Conservation (phyloP, 139 green algal species). For the Picochlorum sp. region DNA sequence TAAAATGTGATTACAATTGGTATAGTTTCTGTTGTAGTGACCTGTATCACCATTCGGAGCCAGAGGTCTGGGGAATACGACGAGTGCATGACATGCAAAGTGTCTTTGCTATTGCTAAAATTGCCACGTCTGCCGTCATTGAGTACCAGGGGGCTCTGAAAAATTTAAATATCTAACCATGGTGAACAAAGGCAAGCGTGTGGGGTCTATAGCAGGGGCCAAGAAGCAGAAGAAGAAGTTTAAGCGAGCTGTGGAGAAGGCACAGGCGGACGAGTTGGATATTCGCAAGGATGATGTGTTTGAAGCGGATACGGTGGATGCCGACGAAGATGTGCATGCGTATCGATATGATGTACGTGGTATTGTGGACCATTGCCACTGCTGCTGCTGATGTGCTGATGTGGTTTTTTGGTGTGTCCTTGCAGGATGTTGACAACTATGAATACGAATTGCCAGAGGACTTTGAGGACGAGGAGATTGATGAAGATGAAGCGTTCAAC, state of each 20-base stretch:
- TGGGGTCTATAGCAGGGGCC: no score
- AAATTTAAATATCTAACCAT: not conserved
- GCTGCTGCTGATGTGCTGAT: not conserved
- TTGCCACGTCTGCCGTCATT: no score
- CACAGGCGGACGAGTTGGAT: not conserved
- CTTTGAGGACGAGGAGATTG: conserved; percentile 95
- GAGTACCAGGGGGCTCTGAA: no score
- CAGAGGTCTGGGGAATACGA: not conserved
- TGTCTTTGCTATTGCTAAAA: no score
- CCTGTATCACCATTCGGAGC: not conserved
- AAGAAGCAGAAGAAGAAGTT: not conserved
- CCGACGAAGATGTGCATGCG: conserved; percentile 43
- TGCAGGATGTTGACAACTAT: conserved; percentile 76
- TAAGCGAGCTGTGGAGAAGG: not conserved
- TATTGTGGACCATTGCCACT: not conserved
- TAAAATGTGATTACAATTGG: no score
- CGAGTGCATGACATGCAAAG: no score
- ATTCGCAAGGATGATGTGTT: conserved; percentile 37
- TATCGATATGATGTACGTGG: not conserved
- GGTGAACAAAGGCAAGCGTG: not conserved
- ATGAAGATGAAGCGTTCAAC: conserved; percentile 88
- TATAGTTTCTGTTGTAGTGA: no score
- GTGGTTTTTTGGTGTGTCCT: not conserved
- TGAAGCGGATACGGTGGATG: conserved; percentile 49
- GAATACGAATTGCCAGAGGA: conserved; percentile 81